Conservation (phyloP, 2,329 filamentous ascomycete species). For the Macrophomina pseudophaseolina region DNA sequence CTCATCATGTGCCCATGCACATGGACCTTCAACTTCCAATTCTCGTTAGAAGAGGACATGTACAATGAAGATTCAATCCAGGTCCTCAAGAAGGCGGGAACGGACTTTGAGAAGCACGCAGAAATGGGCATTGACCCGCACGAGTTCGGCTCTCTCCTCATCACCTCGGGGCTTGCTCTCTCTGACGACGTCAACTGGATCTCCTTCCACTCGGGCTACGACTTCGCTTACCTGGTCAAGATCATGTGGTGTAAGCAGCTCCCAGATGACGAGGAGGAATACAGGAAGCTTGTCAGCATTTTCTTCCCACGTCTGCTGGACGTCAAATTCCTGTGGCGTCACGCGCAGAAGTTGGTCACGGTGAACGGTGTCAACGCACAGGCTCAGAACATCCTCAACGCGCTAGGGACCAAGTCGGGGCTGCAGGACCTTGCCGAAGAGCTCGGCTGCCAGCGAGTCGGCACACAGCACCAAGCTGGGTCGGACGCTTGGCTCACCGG, state of each 20-base stretch:
- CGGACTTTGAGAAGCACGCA: conserved; percentile 84
- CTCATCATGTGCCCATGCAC: conserved; percentile 77
- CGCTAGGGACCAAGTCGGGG: conserved; percentile 87
- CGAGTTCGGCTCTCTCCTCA: conserved; percentile 86
- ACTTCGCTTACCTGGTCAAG: conserved; percentile 97
- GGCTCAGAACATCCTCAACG: conserved; percentile 76
- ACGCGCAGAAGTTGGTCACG: conserved; percentile 72
- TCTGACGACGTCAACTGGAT: conserved; percentile 92
- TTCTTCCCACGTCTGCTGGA: conserved; percentile 96
- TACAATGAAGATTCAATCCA: conserved; percentile 95
- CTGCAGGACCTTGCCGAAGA: conserved; percentile 94
- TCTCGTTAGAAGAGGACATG: conserved; percentile 94
- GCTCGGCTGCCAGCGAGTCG: conserved; percentile 86
- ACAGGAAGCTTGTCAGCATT: conserved; percentile 84
- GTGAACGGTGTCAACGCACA: conserved; percentile 44
- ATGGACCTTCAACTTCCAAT: conserved; percentile 99
- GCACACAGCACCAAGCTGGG: conserved; percentile 87
- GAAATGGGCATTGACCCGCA: conserved; percentile 88
- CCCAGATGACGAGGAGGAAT: conserved; percentile 87
- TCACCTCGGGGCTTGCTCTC: conserved; percentile 88
- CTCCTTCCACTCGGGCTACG: conserved; percentile 96
- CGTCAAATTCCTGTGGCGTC: conserved; percentile 96
- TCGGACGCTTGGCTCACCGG: conserved; percentile 94
- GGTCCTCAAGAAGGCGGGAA: conserved; percentile 87
- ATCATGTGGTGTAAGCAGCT: conserved; percentile 82